These are phyloP conservation scores for Ganoderma lucidum DNA, from an alignment of 1,284 basidiomycete genomes.

Conservation along the genomic window DNA sequence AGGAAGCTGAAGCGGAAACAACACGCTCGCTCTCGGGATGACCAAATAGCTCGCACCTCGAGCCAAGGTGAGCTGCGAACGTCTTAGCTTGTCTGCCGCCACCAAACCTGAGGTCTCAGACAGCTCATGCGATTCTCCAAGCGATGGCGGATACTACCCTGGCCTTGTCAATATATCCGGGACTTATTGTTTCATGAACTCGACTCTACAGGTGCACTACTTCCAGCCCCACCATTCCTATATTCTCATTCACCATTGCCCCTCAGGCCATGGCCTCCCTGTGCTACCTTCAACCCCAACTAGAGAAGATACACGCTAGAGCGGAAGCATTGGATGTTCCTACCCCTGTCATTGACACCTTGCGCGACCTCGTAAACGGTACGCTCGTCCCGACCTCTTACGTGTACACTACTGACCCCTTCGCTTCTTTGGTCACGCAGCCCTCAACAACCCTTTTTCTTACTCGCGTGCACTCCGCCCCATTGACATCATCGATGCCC, in stretches of 20 bases:
- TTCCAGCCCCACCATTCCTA: background rate
- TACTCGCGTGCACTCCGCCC: constrained; percentile 73
- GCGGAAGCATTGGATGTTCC: constrained; percentile 82
- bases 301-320: constrained; percentile 74
- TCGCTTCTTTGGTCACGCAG: constrained; percentile 45
- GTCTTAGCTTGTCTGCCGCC: background rate
- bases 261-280: constrained; percentile 84
- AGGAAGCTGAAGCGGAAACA: constrained; percentile 57
- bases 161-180: constrained; percentile 95
- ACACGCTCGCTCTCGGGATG: constrained; percentile 58
- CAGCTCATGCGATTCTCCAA: constrained; percentile 28
- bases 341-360: constrained; percentile 83
- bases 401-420: constrained; percentile 31
- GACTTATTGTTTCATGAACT: constrained; percentile 95
- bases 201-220: constrained; percentile 81
- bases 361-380: constrained; percentile 76
- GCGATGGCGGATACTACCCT: constrained; percentile 69
- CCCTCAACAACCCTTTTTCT: constrained; percentile 74
- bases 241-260: constrained; percentile 10
- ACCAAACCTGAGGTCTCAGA: constrained; percentile 13
- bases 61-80: constrained; percentile 26
- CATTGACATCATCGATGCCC: constrained; percentile 72
- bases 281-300: constrained; percentile 76
- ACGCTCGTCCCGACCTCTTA: constrained; percentile 36
- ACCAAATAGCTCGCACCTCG: constrained; percentile 50